Evolutionary conservation across 1,284 basidiomycete genomes (phyloP).

Genomic region (Austroboletus niveus): DNA sequence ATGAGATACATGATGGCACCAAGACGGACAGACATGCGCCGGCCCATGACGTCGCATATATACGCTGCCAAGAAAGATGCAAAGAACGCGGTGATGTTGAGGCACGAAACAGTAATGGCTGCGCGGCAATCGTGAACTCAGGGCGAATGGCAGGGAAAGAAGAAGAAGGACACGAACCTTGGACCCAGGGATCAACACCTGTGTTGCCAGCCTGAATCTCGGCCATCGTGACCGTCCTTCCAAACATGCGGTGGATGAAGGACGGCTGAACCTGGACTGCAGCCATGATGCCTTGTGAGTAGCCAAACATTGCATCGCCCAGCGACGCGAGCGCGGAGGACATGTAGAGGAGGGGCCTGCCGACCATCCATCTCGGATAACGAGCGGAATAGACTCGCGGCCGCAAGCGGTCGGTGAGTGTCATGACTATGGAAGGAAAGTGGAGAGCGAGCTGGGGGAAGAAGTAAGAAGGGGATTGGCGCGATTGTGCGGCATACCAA

Average conservation of each 20-base stretch:
- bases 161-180: constrained; percentile 35
- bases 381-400: constrained; percentile 40
- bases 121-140: neutral
- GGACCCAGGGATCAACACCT: constrained; percentile 45
- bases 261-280: constrained; percentile 51
- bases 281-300: constrained; percentile 53
- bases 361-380: constrained; percentile 54
- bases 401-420: constrained; percentile 30
- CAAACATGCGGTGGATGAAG: constrained; percentile 50
- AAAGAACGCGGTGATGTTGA: constrained; percentile 51
- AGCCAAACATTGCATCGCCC: constrained; percentile 57
- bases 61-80: constrained; percentile 48
- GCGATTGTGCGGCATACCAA: neutral
- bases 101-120: constrained; percentile 52
- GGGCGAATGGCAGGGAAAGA: constrained; percentile 1
- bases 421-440: constrained; percentile 17
- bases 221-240: constrained; percentile 39
- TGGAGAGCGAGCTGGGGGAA: constrained; percentile 5
- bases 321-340: constrained; percentile 51
- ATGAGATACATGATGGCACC: constrained; percentile 49
- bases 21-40: constrained; percentile 47
- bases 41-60: constrained; percentile 47
- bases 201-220: constrained; percentile 43
- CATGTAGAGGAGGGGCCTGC: constrained; percentile 46
- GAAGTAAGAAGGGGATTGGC: neutral